Conservation (phyloP, 1,139 yeast species). For the Dujonia santamariae region DNA sequence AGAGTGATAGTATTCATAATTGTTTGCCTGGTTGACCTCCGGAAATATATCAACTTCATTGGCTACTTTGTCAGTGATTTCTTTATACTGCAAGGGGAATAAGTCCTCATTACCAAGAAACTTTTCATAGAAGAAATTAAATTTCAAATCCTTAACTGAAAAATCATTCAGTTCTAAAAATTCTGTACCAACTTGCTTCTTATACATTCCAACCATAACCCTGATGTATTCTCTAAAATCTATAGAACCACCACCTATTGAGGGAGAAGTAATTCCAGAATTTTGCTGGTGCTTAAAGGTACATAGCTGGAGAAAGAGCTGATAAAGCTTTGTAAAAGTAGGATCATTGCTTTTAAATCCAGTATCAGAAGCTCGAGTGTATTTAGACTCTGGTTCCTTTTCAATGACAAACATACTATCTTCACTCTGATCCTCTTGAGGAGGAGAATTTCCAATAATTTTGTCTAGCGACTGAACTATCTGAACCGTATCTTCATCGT, state of each 20-base stretch:
- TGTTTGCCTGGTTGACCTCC: constrained; percentile 8
- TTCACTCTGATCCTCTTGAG: background rate
- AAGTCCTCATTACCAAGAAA: constrained; percentile 9
- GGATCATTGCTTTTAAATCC: constrained; percentile 15
- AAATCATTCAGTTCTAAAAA: constrained; percentile 21
- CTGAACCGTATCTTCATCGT: constrained; percentile 23
- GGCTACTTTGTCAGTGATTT: constrained; percentile 14
- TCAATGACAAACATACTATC: constrained; percentile 2
- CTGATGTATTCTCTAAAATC: constrained; percentile 15
- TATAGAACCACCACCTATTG: background rate
- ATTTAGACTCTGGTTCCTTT: background rate
- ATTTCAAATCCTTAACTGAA: constrained; percentile 18
- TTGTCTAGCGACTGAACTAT: constrained; percentile 21
- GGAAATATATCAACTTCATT: constrained; percentile 13
- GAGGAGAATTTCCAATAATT: background rate
- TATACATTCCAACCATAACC: constrained; percentile 24
- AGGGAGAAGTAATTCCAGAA: background rate
- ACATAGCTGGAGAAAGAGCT: constrained; percentile 19
- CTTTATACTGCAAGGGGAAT: constrained; percentile 15
- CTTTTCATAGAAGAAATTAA: constrained; percentile 13
- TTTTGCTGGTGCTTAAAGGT: constrained; percentile 4
- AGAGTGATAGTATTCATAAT: background rate
- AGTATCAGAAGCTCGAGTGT: background rate
- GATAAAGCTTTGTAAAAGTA: constrained; percentile 20
- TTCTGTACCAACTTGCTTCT: constrained; percentile 19